Evolutionary conservation across 2,329 filamentous ascomycete species (phyloP), one percentile per base, ranked within the genome.

Genomic region (Pseudopithomyces chartarum): DNA sequence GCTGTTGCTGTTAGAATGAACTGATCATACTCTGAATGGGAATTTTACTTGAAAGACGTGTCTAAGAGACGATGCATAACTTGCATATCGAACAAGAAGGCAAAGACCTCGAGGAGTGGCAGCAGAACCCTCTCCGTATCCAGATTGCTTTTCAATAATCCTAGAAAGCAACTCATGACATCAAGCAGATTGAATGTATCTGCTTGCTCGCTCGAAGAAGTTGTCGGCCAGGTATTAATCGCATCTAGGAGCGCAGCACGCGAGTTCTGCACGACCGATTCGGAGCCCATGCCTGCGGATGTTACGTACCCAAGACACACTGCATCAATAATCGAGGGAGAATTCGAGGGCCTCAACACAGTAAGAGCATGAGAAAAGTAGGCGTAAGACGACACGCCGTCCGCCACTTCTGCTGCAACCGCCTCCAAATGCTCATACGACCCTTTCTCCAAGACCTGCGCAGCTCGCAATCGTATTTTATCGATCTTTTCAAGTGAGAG

Each of bases 401-500:
- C 64, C 2, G 58, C 39, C 3, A 55, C 48, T 7, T 44, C 44
- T n/a, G 45, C 47, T 15, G 55, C 52, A 8, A 55, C 56, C 4
- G 54, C 36, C 13, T 49, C 34, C 10, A 61, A 40, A 19, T 59
- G 52, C n/a, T 59, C 54, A n/a, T 54, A 1, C 77, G 81, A 26
- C 19, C 50, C 57, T 45, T 59, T 50, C 33, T 62, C 57, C 17
- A 69, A 54, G 6, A 68, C 59, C 12, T 64, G 58, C 7, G 71
- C 69, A 6, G 76, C 74, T 48, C 69, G 65, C 17, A 59, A 45
- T 2, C 95, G 87, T 17, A 98, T 89, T 60, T 91, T 90, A 73
- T 98, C 94, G 1, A 98, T 82, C 72, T 96, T 97, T 76, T 99
- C 95, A 0, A 90, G 85, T 2, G 92, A 88, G 13, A 98, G 82